phyloP scores from a whole-genome alignment of 257 asterid species.

The Cinchona pubescens region DNA sequence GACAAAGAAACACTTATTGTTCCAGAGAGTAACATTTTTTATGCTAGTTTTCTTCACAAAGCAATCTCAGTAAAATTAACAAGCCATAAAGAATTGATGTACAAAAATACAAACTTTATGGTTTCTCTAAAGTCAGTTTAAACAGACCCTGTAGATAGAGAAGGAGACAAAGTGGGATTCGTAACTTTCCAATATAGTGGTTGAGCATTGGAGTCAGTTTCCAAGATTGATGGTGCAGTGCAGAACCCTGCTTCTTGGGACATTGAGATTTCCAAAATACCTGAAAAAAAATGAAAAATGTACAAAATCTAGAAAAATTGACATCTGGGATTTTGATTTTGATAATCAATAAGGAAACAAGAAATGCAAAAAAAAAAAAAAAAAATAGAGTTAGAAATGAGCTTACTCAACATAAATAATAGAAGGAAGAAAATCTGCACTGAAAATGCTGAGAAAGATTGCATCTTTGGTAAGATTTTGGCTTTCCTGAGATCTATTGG shows the following conservation, averaged over 20 bases:
- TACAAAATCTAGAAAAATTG: conserved; percentile 7
- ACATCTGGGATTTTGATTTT: background rate
- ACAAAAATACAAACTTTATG: background rate
- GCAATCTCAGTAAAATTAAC: background rate
- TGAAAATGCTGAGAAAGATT: conserved; percentile 35
- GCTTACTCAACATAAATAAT: conserved; percentile 32
- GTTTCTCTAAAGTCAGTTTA: background rate
- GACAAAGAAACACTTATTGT: too few relatives aligned
- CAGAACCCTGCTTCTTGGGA: conserved; percentile 72
- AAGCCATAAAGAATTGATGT: background rate
- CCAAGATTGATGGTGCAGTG: conserved; percentile 58
- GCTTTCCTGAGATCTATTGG: conserved; percentile 4
- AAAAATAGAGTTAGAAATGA: too few relatives aligned
- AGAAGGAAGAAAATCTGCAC: conserved; percentile 26
- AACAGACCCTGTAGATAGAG: conserved; percentile 75
- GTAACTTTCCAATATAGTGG: conserved; percentile 87
- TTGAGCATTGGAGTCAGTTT: conserved; percentile 30
- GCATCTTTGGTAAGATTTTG: conserved; percentile 40
- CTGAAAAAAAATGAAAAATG: conserved; percentile 33
- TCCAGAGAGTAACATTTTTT: too few relatives aligned
- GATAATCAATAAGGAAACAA: background rate
- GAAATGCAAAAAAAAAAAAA: conserved; percentile 12
- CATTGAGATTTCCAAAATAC: conserved; percentile 29
- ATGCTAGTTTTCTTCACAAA: conserved; percentile 4
- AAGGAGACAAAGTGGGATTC: conserved; percentile 87